A percentile compares a stretch with the other conserved stretches of the same genome.
phyloP scores from a whole-genome alignment of 345 rosid species.

The Erodium maritimum region DNA sequence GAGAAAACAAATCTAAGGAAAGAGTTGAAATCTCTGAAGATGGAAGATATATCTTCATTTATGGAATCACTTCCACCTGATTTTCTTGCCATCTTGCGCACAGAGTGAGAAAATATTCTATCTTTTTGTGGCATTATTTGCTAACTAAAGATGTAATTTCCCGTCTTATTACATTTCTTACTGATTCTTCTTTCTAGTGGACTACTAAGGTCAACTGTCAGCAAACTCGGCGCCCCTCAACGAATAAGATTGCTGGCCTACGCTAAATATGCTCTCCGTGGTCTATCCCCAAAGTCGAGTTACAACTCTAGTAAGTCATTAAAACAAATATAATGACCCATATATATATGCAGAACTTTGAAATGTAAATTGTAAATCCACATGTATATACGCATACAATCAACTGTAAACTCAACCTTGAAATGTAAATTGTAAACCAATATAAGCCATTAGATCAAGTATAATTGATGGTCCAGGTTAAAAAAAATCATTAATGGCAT shows the following conservation, averaged over 20 bases:
- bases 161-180: not conserved
- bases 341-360: too few species aligned
- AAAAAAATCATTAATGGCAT: too few species aligned
- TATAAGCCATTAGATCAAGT: too few species aligned
- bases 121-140: too few species aligned
- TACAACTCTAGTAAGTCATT: conserved; percentile 29
- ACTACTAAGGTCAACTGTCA: conserved; percentile 46
- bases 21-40: conserved; percentile 46
- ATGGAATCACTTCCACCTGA: conserved; percentile 82
- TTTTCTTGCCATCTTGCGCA: conserved; percentile 52
- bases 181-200: conserved; percentile 44
- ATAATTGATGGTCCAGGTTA: too few species aligned
- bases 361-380: too few species aligned
- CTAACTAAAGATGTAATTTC: not conserved
- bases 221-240: conserved; percentile 58
- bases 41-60: conserved; percentile 77
- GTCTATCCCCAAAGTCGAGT: conserved; percentile 34
- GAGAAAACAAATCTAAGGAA: conserved; percentile 57
- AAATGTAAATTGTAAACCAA: too few species aligned
- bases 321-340: not conserved
- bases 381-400: too few species aligned
- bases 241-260: conserved; percentile 49
- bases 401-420: too few species aligned
- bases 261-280: conserved; percentile 51
- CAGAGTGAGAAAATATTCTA: conserved; percentile 39